Evolutionary conservation across 1,284 basidiomycete species (phyloP).

Genomic region (Trametes pubescens): DNA sequence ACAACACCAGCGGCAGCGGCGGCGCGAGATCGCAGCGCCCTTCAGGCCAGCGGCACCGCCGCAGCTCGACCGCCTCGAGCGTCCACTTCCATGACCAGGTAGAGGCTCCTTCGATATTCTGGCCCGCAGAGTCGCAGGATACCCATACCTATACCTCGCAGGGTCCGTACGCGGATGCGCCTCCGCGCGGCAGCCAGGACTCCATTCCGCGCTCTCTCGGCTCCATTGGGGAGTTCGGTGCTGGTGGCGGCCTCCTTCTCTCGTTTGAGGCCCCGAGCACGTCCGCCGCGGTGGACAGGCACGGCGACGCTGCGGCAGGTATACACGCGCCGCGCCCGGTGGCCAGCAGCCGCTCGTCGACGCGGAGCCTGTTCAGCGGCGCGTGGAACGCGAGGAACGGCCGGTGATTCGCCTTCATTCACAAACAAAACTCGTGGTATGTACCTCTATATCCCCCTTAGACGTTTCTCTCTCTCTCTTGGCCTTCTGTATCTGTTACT

Average conservation of each 20-base stretch:
- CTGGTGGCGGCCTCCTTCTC: slow-evolving; percentile 27
- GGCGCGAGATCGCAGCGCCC: slow-evolving; percentile 21
- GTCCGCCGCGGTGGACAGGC: slow-evolving; percentile 32
- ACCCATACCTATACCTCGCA: slow-evolving; percentile 24
- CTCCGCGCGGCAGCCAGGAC: slow-evolving; percentile 25
- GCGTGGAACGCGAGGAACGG: slow-evolving; percentile 26
- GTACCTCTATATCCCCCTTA: background rate
- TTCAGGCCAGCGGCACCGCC: slow-evolving; percentile 17
- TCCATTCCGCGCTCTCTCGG: slow-evolving; percentile 31
- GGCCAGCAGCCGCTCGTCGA: slow-evolving; percentile 26
- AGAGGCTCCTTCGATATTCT: slow-evolving; percentile 5
- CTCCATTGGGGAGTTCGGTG: slow-evolving; percentile 10
- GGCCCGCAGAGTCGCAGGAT: slow-evolving; percentile 18
- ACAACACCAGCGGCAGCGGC: slow-evolving; percentile 4
- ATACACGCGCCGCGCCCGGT: slow-evolving; percentile 37
- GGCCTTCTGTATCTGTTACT: slow-evolving; percentile 8
- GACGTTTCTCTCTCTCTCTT: background rate
- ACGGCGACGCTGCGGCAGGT: slow-evolving; percentile 32
- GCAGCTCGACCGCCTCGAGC: slow-evolving; percentile 19
- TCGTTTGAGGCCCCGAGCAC: slow-evolving; percentile 29
- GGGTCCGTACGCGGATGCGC: slow-evolving; percentile 17
- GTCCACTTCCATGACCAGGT: slow-evolving; percentile 8
- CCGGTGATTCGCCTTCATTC: slow-evolving; percentile 4
- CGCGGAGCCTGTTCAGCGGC: slow-evolving; percentile 26
- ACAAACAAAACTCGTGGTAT: slow-evolving; percentile 1